Base-by-base conservation (phyloP, 176 grass and related monocot species). In the Oryza officinalis region DNA sequence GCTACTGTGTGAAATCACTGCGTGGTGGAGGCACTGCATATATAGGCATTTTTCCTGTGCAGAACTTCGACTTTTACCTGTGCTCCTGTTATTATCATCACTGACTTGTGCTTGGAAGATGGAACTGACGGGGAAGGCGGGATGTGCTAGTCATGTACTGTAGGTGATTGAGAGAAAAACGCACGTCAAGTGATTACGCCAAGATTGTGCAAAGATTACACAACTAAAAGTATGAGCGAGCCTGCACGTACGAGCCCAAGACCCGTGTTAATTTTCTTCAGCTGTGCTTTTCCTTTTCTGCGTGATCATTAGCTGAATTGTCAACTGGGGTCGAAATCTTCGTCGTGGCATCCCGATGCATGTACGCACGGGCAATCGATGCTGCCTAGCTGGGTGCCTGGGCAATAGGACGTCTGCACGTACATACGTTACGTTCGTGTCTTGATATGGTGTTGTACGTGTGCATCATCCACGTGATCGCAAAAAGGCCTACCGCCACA, bases 121-220 rank as follows among this genome's bases (percentile, higher is more conserved):
- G 30, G 65, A 89, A 85, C 65, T 18, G 28, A 81, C 82, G 37
- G 12, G 71, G 87, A 81, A 81, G 27, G 46, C 52, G 52, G 46
- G 8, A 38, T n/a, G 40, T 41, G 11, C 40, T 41, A 41, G 40
- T 10, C 40, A 41, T 10, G 52, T n/a, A n/a, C n/a, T n/a, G n/a
- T 2, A 17, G 15, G 32, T 1, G 2, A 5, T 35, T 15, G 27
- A 20, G 46, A 20, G 49, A 20, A 40, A 71, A 69, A 82, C 0
- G 6, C 31, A 47, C 41, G 22, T 1, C 43, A 14, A 37, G 50
- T 54, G 38, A 63, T 64, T 59, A 26, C 17, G 23, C 40, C 31
- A 54, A 71, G 25, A 27, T 72, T 78, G 20, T 41, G 40, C 40
- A 41, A 41, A 41, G 9, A 41, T 41, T 47, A 47, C 45, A 65